A percentile compares a stretch with the other conserved stretches of the same genome.
Evolutionary conservation across 345 rosid genomes (phyloP).

Genomic region (Linum tenue): DNA sequence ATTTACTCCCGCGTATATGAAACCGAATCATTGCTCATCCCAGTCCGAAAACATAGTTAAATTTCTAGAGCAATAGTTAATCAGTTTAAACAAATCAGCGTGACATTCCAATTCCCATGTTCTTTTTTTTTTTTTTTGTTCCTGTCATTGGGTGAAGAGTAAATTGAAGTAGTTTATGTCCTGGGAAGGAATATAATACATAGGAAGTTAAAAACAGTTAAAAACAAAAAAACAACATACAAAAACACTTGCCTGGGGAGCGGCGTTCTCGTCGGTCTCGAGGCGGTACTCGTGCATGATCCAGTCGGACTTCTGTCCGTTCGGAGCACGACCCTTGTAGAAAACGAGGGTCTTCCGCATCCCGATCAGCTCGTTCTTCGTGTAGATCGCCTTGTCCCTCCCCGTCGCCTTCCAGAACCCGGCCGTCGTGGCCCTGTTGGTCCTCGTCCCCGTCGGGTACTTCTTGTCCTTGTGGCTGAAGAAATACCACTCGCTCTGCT

Average conservation of each 20-base stretch:
- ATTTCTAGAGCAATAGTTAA: no score
- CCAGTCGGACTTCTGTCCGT: conserved; percentile 36
- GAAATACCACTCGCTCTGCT: conserved; percentile 29
- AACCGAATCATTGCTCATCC: no score
- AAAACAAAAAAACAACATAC: no score
- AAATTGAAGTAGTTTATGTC: no score
- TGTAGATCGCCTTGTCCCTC: conserved; percentile 26
- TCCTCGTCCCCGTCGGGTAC: conserved; percentile 33
- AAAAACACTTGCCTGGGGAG: not conserved
- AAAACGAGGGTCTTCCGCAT: conserved; percentile 34
- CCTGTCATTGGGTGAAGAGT: no score
- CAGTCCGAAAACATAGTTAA: no score
- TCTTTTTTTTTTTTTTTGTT: no score
- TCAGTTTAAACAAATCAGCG: no score
- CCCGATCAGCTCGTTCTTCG: conserved; percentile 24
- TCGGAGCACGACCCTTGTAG: conserved; percentile 30
- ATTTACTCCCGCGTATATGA: no score
- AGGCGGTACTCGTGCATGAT: conserved; percentile 30
- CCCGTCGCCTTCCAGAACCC: conserved; percentile 37
- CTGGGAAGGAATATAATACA: no score
- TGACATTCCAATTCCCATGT: no score
- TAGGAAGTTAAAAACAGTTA: no score
- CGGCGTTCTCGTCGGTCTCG: conserved; percentile 3
- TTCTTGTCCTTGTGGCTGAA: conserved; percentile 36
- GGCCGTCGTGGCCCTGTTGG: conserved; percentile 30